Conservation (phyloP, 176 grass and related monocot species). For the Rhipidocladum racemiflorum region DNA sequence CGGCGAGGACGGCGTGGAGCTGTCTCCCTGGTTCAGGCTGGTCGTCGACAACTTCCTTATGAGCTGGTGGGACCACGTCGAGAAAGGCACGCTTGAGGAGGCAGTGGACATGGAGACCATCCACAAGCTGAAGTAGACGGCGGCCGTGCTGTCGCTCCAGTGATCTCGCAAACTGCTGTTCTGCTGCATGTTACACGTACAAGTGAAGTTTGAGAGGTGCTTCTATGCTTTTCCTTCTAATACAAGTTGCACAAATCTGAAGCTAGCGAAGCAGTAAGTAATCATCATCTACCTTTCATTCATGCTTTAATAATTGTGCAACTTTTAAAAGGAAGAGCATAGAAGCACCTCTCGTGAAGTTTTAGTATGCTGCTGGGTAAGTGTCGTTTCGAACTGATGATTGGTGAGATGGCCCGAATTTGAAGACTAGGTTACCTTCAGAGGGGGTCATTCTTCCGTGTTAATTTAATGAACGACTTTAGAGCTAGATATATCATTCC, state of each 20-base stretch:
- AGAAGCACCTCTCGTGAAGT: no score
- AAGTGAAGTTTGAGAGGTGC: neutral
- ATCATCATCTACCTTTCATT: no score
- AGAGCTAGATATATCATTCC: neutral
- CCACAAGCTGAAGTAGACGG: slow-evolving; percentile 66
- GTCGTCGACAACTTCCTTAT: slow-evolving; percentile 89
- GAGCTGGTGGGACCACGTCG: slow-evolving; percentile 87
- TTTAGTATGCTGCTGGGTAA: neutral
- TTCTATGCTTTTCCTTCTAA: no score
- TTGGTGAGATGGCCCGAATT: neutral
- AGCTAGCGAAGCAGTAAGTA: no score
- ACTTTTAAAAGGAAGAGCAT: no score
- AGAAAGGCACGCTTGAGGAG: slow-evolving; percentile 64
- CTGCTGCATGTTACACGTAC: neutral
- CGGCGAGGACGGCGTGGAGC: slow-evolving; percentile 66
- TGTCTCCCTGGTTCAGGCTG: slow-evolving; percentile 91
- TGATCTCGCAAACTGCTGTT: neutral
- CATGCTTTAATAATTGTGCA: no score
- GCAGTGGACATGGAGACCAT: slow-evolving; percentile 87
- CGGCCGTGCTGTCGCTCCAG: neutral
- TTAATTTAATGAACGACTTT: neutral
- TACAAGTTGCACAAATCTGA: no score
- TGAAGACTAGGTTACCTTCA: neutral
- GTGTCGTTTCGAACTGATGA: neutral
- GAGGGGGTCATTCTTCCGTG: neutral